Base-by-base conservation (phyloP, 139 green algal genomes). In the Tetradesmus obliquus region DNA sequence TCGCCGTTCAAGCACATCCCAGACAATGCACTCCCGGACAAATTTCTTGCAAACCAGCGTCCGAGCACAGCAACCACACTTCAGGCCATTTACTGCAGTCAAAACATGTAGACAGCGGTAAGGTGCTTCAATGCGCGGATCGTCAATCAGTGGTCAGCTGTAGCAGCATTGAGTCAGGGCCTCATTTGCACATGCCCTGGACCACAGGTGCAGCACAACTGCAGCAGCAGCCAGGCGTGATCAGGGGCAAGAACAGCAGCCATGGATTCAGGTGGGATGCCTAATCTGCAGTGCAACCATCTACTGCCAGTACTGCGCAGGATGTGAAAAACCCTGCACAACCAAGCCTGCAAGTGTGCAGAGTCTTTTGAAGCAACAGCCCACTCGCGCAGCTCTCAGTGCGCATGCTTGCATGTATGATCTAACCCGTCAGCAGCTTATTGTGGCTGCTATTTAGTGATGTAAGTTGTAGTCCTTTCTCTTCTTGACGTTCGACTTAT, bases 181-280 rank as follows among this genome's bases (percentile, higher is more conserved):
- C 66, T 51, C 60, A 79, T 9, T 9, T 79, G n/a, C 84, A 80
- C 12, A 8, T 88, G 84, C n/a, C 17, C 32, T 88, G 84, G 24
- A 80, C 12, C 66, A 90, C 62, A 90, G 85, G 85, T 82, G 45
- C 85, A 57, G 51, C 15, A 82, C 62, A 90, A 55, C 51, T 10
- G 80, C 80, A 85, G 76, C 76, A 82, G 80, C 85, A 82, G 66
- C 13, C 62, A 45, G 55, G 66, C 62, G 5, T 54, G 85, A 90
- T 82, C 20, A 90, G 24, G 51, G 7, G 12, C 80, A 62, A 24
- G 66, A 90, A 2, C 57, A 80, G 19, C 32, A 79, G n/a, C 58
- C 24, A 60, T 79, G 84, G 84, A 19, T 53, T 5, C 85, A 90
- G 85, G 85, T 90, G 10, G 53, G 72, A 51, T 57, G 76, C 1